Evolutionary conservation across 805 yeast genomes (phyloP).

Genomic region (Torulaspora indica): DNA sequence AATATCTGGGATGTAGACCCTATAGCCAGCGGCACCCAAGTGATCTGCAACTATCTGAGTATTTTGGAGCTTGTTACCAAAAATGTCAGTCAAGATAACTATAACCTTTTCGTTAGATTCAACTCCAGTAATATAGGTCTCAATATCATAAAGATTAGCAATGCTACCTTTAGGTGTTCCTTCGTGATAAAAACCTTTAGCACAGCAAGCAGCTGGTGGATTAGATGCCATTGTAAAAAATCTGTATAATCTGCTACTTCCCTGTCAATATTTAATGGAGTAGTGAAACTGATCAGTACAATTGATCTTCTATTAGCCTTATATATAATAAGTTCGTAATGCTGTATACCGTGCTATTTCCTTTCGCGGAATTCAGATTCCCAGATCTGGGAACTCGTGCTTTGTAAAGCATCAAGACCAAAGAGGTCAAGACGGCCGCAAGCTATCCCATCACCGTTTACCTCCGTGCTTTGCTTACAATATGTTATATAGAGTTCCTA

Average conservation of each 20-base stretch:
- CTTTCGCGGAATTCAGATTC: too few relatives aligned
- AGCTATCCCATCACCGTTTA: too few relatives aligned
- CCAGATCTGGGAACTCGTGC: too few relatives aligned
- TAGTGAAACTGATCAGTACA: too few relatives aligned
- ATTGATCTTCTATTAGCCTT: neutral
- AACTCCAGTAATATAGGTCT: slow-evolving; percentile 47
- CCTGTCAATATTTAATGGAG: too few relatives aligned
- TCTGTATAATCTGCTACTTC: too few relatives aligned
- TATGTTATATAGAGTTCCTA: too few relatives aligned
- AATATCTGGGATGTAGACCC: slow-evolving; percentile 73
- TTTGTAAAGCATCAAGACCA: too few relatives aligned
- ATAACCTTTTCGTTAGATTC: slow-evolving; percentile 43
- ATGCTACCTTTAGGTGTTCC: slow-evolving; percentile 48
- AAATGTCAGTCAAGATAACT: slow-evolving; percentile 65
- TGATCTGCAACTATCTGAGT: slow-evolving; percentile 58
- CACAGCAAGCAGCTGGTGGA: slow-evolving; percentile 50
- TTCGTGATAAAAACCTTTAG: slow-evolving; percentile 41
- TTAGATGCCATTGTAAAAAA: slow-evolving; percentile 41
- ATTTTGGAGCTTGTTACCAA: slow-evolving; percentile 58
- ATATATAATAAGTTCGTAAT: too few relatives aligned
- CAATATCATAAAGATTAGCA: slow-evolving; percentile 41
- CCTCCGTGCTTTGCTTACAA: too few relatives aligned
- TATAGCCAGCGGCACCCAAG: slow-evolving; percentile 58
- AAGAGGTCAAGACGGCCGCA: too few relatives aligned
- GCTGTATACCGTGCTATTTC: too few relatives aligned